Base-by-base conservation (phyloP, 352 stramenopile genomes). In the Pythium myriotylum region DNA sequence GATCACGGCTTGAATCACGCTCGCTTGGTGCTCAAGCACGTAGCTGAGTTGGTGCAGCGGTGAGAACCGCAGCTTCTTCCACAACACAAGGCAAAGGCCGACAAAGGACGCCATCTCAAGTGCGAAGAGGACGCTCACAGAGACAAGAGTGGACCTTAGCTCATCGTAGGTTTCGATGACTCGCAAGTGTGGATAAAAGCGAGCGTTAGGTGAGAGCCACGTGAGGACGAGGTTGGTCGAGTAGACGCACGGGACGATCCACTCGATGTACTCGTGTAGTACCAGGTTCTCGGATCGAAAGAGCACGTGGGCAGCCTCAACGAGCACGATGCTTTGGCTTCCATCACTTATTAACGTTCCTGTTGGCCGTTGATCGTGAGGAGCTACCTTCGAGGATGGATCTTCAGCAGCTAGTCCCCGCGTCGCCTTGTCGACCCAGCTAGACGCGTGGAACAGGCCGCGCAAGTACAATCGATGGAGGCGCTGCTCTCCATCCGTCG, bases 21-120 rank as follows among this genome's bases (percentile, higher is more conserved):
- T 53, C 22, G 29, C 22, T n/a, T 61, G 54, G 42, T 54, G 29
- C 22, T 61, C 73, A 4, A 85, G 48, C 23, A 84, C 77, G 45
- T 83, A 87, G 22, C 58, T 73, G 4, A 85, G 42, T 23, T 79
- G 68, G 24, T 79, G 75, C 7, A 59, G 50, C 22, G 58, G 58
- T 14, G 49, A 65, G 41, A 65, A 59, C 5, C 14, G 19, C 13
- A 74, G 54, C 5, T 33, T 33, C 1, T 37, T 29, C n/a, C 19
- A 22, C 7, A 69, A 23, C 19, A 65, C 20, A 16, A 55, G 9
- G 39, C 46, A 26, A 17, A 74, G 40, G 8, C 17, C n/a, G 23
- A 62, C 23, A 14, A 66, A 64, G 33, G 63, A 67, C 19, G 43
- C 17, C 14, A 62, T 22, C 42, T 68, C 67, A 2, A 74, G 54